phyloP scores from a whole-genome alignment of 768 basidiomycete genomes.

The Lactarius hengduanensis region DNA sequence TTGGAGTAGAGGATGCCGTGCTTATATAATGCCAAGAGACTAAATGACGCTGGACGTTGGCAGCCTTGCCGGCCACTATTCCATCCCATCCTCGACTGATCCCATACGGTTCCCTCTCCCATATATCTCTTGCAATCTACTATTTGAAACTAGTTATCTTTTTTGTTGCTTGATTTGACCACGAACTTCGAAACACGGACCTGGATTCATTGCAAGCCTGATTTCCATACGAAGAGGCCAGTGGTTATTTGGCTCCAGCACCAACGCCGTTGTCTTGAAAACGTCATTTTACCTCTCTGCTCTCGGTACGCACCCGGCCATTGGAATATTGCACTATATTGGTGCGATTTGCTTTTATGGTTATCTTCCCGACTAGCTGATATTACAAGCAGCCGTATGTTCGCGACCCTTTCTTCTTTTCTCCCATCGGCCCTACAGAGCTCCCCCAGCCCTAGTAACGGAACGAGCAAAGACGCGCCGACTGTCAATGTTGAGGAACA shows the following conservation, averaged over 20 bases:
- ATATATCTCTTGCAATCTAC: slow-evolving; percentile 5
- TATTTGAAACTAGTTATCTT: not conserved
- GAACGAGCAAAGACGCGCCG: not conserved
- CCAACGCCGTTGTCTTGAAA: slow-evolving; percentile 14
- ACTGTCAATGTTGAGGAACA: not conserved
- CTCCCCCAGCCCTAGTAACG: slow-evolving; percentile 21
- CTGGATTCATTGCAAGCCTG: not conserved
- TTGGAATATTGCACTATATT: not conserved
- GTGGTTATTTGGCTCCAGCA: not conserved
- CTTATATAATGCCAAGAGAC: not conserved
- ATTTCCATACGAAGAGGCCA: not conserved
- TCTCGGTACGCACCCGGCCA: not conserved
- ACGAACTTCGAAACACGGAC: not conserved
- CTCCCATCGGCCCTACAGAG: slow-evolving; percentile 23
- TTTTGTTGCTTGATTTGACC: not conserved
- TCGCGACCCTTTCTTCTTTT: slow-evolving; percentile 25
- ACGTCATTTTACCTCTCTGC: slow-evolving; percentile 1
- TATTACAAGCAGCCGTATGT: slow-evolving; percentile 18
- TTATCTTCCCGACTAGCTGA: not conserved
- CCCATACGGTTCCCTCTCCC: not conserved
- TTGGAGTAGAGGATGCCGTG: not conserved
- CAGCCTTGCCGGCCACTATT: not conserved
- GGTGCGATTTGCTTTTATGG: slow-evolving; percentile 4
- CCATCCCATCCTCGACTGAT: slow-evolving; percentile 1
- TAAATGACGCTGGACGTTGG: slow-evolving; percentile 1